Evolutionary conservation across 306 rosid genomes (phyloP).

Genomic region (Ziziphus jujuba): DNA sequence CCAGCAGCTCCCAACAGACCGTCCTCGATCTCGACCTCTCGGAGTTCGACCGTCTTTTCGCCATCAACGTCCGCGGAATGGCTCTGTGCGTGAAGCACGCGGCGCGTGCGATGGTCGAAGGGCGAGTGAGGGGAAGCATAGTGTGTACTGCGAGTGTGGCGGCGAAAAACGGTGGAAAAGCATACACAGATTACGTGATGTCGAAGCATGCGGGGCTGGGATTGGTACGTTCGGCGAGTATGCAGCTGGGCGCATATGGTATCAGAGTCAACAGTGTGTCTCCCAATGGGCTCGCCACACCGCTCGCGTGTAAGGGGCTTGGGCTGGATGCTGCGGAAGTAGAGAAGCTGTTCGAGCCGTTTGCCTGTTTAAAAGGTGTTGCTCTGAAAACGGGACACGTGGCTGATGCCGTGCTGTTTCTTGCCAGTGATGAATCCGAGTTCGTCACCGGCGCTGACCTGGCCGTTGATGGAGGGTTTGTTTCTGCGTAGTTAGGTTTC

Average conservation of each 20-base stretch:
- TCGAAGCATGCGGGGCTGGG: conserved; percentile 58
- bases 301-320: background rate
- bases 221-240: conserved; percentile 40
- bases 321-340: conserved; percentile 22
- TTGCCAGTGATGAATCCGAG: conserved; percentile 30
- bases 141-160: conserved; percentile 45
- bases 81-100: conserved; percentile 50
- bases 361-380: conserved; percentile 39
- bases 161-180: background rate
- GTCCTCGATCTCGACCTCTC: conserved; percentile 41
- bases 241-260: conserved; percentile 43
- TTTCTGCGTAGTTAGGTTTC: too few species aligned
- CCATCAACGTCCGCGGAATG: conserved; percentile 36
- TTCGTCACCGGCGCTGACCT: conserved; percentile 46
- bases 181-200: conserved; percentile 33
- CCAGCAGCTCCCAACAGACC: conserved; percentile 25
- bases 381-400: conserved; percentile 32
- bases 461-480: conserved; percentile 45
- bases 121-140: conserved; percentile 40
- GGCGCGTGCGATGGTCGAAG: conserved; percentile 46
- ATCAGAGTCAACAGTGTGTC: conserved; percentile 58
- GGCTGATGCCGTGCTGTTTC: conserved; percentile 48
- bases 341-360: background rate
- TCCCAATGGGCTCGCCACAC: conserved; percentile 45
- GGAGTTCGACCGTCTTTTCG: conserved; percentile 21